Evolutionary conservation across 2,329 filamentous ascomycete genomes (phyloP), one percentile per base, ranked within the genome.

Genomic region (Massarina eburnea): DNA sequence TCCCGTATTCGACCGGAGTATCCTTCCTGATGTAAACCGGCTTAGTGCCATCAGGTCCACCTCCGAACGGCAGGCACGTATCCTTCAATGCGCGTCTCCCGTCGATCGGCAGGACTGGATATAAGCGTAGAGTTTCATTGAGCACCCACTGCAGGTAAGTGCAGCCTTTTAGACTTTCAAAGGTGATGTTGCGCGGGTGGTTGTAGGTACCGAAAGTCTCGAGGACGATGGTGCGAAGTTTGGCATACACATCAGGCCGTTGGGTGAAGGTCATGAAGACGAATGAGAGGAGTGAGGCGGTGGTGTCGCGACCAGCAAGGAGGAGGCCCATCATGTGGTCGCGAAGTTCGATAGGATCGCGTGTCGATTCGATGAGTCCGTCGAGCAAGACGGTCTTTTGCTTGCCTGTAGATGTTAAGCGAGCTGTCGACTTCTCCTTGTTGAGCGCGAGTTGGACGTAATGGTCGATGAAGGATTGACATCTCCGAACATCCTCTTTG

Each of bases 301-400:
- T 96, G 14, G 91, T 95, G 68, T 96, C 91, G 32, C 88, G 80
- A 7, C 89, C 90, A 1, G 91, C 91, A 7, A 96, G 80, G 2
- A 96, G 80, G 17, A 96, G 82, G 36, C 86, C 85, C 12, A 94
- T 79, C 37, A 95, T 76, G 68, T 96, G 90, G 67, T 95, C 88
- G 24, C 90, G 87, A 14, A 96, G 79, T 2, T 91, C 81, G 38
- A 78, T 79, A 20, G 72, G 68, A 47, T 78, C 72, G 30, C 86
- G 81, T 1, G 90, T 95, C 68, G 88, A 89, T 39, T 81, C 78
- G 34, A 87, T 89, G 1, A 96, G 79, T 19, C 88, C 88, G 68
- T 95, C 86, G 14, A 96, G 78, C 73, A 96, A 95, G 2, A 88
- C 92, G 67, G 92, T 91, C 41, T 56, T 60, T 38, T 52, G 48